Conservation (phyloP, 2,329 filamentous ascomycete species). For the Venturia oleaginea region DNA sequence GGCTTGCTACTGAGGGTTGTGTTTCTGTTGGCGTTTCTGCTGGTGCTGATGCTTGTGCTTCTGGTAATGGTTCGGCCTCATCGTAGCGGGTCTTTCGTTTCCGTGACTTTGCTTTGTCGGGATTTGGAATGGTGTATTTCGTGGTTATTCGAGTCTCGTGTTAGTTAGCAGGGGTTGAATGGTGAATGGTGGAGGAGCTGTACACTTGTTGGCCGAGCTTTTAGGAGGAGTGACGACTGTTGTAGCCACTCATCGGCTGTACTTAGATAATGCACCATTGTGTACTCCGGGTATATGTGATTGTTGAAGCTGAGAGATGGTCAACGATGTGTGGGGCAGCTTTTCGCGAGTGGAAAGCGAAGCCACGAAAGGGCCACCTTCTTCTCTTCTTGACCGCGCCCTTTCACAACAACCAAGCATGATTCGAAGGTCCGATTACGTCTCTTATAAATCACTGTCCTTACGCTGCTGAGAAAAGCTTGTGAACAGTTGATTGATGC, state of each 20-base stretch:
- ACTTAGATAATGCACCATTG: slow-evolving; percentile 64
- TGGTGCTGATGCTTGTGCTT: slow-evolving; percentile 13
- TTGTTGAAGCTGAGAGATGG: neutral
- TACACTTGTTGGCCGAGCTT: slow-evolving; percentile 80
- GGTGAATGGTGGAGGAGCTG: slow-evolving; percentile 23
- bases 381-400: neutral
- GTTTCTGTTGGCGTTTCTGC: slow-evolving; percentile 22
- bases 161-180: slow-evolving; percentile 13
- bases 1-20: slow-evolving; percentile 53
- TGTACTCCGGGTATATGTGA: slow-evolving; percentile 7
- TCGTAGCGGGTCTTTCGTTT: slow-evolving; percentile 21
- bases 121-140: slow-evolving; percentile 67
- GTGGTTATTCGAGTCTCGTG: slow-evolving; percentile 79
- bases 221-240: slow-evolving; percentile 74
- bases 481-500: neutral
- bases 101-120: slow-evolving; percentile 24
- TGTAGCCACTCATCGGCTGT: slow-evolving; percentile 87
- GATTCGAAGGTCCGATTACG: neutral
- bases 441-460: neutral
- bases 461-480: neutral
- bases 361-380: neutral
- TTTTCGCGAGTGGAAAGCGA: neutral
- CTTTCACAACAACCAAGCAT: neutral
- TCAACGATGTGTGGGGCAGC: slow-evolving; percentile 5
- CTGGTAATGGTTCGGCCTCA: slow-evolving; percentile 23